phyloP scores from a whole-genome alignment of 2,329 filamentous ascomycete genomes.

The Aspergillus pseudotamarii region DNA sequence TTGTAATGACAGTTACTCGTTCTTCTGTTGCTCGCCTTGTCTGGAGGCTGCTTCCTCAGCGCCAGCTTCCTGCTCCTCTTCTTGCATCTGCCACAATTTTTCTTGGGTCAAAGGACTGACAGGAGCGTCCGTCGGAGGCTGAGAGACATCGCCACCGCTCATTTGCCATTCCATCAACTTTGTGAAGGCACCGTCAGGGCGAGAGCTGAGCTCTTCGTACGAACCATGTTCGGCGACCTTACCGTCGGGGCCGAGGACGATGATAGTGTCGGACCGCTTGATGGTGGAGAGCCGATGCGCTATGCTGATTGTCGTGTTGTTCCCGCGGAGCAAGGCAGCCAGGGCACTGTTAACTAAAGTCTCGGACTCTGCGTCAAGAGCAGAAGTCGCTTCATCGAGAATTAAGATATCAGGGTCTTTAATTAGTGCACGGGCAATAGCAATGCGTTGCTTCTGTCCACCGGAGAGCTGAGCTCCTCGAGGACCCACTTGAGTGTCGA shows the following conservation, averaged over 20 bases:
- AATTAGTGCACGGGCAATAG: constrained; percentile 89
- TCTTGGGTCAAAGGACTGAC: constrained; percentile 48
- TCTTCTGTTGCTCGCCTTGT: constrained; percentile 1
- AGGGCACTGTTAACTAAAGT: constrained; percentile 94
- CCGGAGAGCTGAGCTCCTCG: constrained; percentile 92
- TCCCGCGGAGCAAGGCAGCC: constrained; percentile 75
- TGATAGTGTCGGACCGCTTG: constrained; percentile 91
- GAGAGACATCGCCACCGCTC: constrained; percentile 70
- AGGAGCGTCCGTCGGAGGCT: constrained; percentile 26
- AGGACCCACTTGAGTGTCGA: constrained; percentile 91
- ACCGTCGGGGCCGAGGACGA: constrained; percentile 84
- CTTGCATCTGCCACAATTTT: constrained; percentile 53
- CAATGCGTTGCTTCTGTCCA: constrained; percentile 96
- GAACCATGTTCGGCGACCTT: constrained; percentile 88
- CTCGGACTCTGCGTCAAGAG: constrained; percentile 93
- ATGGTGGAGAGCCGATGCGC: constrained; percentile 95
- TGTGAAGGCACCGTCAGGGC: constrained; percentile 81
- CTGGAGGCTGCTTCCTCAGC: constrained; percentile 30
- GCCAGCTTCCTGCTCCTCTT: constrained; percentile 40
- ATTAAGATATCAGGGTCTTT: constrained; percentile 97
- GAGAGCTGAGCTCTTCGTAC: constrained; percentile 73
- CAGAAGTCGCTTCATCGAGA: constrained; percentile 93
- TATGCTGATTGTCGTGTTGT: constrained; percentile 96
- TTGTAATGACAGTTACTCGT: constrained; percentile 2
- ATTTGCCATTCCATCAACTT: constrained; percentile 99